phyloP scores from a whole-genome alignment of 225 moss, liverwort and hornwort species.

The Bryoerythrophyllum caledonicum region DNA sequence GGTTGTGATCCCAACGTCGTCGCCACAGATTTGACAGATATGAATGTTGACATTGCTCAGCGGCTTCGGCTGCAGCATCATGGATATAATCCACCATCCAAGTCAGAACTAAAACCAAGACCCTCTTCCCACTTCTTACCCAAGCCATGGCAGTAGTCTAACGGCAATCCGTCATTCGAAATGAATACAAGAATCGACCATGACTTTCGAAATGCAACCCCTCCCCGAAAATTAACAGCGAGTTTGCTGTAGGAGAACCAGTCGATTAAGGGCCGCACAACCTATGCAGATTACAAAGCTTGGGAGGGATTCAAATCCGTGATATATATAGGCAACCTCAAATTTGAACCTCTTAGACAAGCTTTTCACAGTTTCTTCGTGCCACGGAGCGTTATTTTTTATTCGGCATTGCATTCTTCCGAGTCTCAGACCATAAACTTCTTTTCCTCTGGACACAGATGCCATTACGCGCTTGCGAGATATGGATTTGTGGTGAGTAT shows the following conservation, averaged over 20 bases:
- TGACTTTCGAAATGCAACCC: not conserved
- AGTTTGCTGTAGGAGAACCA: too few relatives aligned
- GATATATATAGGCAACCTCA: not conserved
- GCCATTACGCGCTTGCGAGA: not conserved
- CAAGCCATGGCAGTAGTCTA: not conserved
- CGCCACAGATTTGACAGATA: constrained; percentile 78
- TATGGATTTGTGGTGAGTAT: not conserved
- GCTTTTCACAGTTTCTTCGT: not conserved
- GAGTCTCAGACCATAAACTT: not conserved
- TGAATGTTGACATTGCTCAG: constrained; percentile 58
- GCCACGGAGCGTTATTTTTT: not conserved
- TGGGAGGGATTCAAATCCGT: not conserved
- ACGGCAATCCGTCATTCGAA: not conserved
- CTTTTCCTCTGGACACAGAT: not conserved
- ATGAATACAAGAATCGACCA: not conserved
- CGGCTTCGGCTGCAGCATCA: constrained; percentile 62
- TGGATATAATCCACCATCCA: not conserved
- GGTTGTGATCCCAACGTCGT: constrained; percentile 55
- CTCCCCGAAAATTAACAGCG: not conserved
- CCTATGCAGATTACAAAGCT: too few relatives aligned
- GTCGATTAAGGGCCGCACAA: not conserved
- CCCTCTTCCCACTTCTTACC: not conserved
- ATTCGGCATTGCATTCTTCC: not conserved
- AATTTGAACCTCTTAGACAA: not conserved
- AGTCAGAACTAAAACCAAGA: constrained; percentile 14